Evolutionary conservation across 345 rosid genomes (phyloP).

Genomic region (Capsella bursapastoris): DNA sequence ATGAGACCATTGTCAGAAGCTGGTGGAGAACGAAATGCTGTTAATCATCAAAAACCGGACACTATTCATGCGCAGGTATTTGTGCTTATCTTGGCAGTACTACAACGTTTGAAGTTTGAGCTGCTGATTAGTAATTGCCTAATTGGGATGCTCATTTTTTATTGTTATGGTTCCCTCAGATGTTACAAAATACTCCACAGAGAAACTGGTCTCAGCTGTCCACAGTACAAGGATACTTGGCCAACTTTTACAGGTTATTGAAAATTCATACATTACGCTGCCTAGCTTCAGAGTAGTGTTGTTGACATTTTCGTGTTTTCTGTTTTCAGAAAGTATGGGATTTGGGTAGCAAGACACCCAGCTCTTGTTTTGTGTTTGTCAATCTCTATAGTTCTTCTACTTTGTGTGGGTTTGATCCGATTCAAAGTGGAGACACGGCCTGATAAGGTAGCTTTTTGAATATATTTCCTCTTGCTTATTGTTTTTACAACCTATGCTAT

Average conservation of each 20-base stretch:
- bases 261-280: constrained; percentile 21
- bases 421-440: constrained; percentile 98
- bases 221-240: constrained; percentile 84
- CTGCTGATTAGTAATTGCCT: neutral
- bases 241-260: constrained; percentile 79
- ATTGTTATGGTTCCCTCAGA: constrained; percentile 47
- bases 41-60: constrained; percentile 59
- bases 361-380: constrained; percentile 68
- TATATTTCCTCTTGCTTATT: neutral
- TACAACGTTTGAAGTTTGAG: constrained; percentile 8
- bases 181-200: constrained; percentile 72
- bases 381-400: constrained; percentile 68
- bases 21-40: constrained; percentile 51
- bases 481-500: neutral
- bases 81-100: constrained; percentile 8
- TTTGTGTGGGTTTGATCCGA: constrained; percentile 83
- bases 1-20: constrained; percentile 56
- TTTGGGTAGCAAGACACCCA: constrained; percentile 94
- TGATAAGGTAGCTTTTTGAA: constrained; percentile 68
- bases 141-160: constrained; percentile 10
- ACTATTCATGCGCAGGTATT: constrained; percentile 69
- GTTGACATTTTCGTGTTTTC: constrained; percentile 25
- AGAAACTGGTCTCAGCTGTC: constrained; percentile 73
- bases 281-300: constrained; percentile 6
- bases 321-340: constrained; percentile 80